Evolutionary conservation across 805 yeast species (phyloP).

Genomic region (Debaryomyces hansenii): DNA sequence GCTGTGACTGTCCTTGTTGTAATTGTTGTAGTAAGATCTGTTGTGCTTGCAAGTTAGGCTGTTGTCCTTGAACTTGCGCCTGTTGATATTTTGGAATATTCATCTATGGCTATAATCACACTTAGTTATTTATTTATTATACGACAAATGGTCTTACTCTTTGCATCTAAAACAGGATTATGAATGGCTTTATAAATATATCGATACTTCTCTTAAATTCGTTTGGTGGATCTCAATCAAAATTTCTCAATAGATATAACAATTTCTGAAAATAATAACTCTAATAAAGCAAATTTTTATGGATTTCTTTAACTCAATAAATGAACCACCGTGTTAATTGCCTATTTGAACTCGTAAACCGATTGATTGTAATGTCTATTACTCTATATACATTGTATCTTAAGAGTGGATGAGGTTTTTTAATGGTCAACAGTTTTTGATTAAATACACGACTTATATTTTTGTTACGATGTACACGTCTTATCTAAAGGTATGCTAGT

Average conservation of each 20-base stretch:
- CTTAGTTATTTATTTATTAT: neutral
- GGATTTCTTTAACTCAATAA: too few relatives aligned
- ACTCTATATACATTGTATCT: neutral
- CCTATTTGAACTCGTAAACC: neutral
- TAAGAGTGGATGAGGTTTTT: neutral
- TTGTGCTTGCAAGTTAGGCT: slow-evolving; percentile 40
- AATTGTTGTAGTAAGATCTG: slow-evolving; percentile 43
- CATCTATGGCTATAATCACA: slow-evolving; percentile 11
- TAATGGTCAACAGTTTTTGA: neutral
- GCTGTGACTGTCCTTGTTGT: slow-evolving; percentile 36
- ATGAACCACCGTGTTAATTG: neutral
- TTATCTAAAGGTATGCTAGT: slow-evolving; percentile 31
- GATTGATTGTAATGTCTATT: neutral
- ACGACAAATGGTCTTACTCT: neutral
- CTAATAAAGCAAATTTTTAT: too few relatives aligned
- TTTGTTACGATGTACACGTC: neutral
- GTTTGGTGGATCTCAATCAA: too few relatives aligned
- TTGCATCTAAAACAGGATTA: neutral
- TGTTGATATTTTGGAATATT: slow-evolving; percentile 40
- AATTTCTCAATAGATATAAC: too few relatives aligned
- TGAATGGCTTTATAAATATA: too few relatives aligned
- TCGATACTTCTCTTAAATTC: too few relatives aligned
- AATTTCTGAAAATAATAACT: too few relatives aligned
- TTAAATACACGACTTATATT: neutral
- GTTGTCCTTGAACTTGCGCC: slow-evolving; percentile 28